A percentile compares a stretch with the other conserved stretches of the same genome.
Evolutionary conservation across 2,329 filamentous ascomycete genomes (phyloP).

Genomic region (Tolypocladium guangdongense): DNA sequence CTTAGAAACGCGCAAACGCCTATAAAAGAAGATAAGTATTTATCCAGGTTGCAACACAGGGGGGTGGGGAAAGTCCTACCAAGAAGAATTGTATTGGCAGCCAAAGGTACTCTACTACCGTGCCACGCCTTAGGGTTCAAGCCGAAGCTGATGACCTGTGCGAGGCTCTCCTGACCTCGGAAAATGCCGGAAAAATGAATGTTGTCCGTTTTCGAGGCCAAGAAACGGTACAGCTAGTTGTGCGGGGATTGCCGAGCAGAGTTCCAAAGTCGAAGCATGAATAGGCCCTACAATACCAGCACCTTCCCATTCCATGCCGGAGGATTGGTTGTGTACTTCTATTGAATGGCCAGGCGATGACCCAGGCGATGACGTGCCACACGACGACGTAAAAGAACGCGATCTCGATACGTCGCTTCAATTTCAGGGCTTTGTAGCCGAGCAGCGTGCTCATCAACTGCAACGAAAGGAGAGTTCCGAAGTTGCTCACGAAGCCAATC

Average conservation of each 20-base stretch:
- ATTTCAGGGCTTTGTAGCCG: constrained; percentile 25
- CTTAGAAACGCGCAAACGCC: constrained; percentile 9
- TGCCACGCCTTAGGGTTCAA: constrained; percentile 26
- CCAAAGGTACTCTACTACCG: constrained; percentile 26
- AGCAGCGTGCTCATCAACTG: constrained; percentile 32
- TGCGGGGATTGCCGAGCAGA: constrained; percentile 41
- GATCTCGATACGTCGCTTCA: constrained; percentile 28
- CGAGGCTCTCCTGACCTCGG: constrained; percentile 29
- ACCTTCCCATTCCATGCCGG: constrained; percentile 29
- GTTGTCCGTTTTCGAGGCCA: constrained; percentile 43
- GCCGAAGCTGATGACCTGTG: constrained; percentile 27
- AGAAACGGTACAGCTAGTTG: constrained; percentile 45
- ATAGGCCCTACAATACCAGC: constrained; percentile 35
- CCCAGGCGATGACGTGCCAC: constrained; percentile 35
- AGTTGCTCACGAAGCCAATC: constrained; percentile 30
- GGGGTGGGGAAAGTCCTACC: constrained; percentile 13
- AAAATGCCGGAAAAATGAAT: constrained; percentile 34
- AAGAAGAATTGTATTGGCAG: constrained; percentile 26
- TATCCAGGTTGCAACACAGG: neutral
- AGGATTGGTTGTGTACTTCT: constrained; percentile 33
- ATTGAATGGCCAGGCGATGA: constrained; percentile 43
- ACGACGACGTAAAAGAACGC: constrained; percentile 34
- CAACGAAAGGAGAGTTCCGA: constrained; percentile 27
- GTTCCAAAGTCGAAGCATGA: constrained; percentile 35
- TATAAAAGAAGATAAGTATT: neutral